phyloP scores from a whole-genome alignment of 805 yeast genomes.

The Candida patagonica region DNA sequence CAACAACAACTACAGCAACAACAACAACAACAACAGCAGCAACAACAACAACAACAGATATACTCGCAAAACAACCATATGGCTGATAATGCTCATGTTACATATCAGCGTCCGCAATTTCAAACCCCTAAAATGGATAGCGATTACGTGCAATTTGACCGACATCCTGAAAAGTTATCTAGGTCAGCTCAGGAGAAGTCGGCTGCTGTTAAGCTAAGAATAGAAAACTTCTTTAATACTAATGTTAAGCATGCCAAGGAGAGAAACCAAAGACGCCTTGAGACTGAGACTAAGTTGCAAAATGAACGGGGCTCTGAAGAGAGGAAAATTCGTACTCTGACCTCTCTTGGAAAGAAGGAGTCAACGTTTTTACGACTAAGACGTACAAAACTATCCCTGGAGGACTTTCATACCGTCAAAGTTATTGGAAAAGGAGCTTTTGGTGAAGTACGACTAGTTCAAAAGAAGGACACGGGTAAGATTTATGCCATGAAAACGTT shows the following conservation, averaged over 20 bases:
- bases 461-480: conserved; percentile 83
- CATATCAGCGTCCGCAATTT: conserved; percentile 13
- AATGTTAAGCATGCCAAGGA: conserved; percentile 90
- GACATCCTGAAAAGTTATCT: conserved; percentile 74
- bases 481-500: conserved; percentile 92
- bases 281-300: conserved; percentile 63
- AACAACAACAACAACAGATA: conserved; percentile 25
- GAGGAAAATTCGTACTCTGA: conserved; percentile 71
- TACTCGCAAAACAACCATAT: conserved; percentile 7
- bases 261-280: conserved; percentile 84
- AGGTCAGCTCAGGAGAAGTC: conserved; percentile 73
- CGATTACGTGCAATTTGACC: conserved; percentile 62
- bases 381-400: conserved; percentile 72
- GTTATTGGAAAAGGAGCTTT: conserved; percentile 96
- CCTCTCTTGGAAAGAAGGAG: conserved; percentile 78
- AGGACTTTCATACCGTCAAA: conserved; percentile 81
- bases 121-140: conserved; percentile 8
- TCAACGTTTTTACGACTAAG: conserved; percentile 77
- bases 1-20: conserved; percentile 4
- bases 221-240: conserved; percentile 79
- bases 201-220: conserved; percentile 67
- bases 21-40: conserved; percentile 26
- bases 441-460: conserved; percentile 93
- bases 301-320: conserved; percentile 75
- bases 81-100: conserved; percentile 6